phyloP scores from a whole-genome alignment of 2,329 filamentous ascomycete species.

The Xylariaceae sp. region DNA sequence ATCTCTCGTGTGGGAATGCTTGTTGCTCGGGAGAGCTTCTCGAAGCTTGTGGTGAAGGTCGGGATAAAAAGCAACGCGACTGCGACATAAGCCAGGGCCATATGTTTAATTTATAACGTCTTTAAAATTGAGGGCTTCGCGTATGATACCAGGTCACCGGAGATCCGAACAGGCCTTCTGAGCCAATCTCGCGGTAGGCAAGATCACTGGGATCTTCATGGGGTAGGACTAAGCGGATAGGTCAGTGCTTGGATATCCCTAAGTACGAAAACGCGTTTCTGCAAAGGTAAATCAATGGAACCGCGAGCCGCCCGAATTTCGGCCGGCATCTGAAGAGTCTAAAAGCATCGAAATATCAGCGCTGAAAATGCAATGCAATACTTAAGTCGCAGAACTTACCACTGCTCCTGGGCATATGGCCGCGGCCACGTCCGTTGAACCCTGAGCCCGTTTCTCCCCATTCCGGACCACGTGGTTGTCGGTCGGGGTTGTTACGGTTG shows the following conservation, averaged over 20 bases:
- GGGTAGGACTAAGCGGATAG: background rate
- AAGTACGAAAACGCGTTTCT: background rate
- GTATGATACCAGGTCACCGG: background rate
- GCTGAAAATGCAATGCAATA: background rate
- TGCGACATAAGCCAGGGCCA: background rate
- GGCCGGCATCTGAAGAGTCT: constrained; percentile 33
- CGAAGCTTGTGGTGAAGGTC: constrained; percentile 13
- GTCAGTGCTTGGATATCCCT: background rate
- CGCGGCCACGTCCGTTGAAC: constrained; percentile 50
- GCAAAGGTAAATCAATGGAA: constrained; percentile 25
- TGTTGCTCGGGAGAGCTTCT: constrained; percentile 26
- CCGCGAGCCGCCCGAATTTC: constrained; percentile 29
- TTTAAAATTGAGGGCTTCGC: background rate
- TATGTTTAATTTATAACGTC: background rate
- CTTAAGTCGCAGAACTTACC: constrained; percentile 38
- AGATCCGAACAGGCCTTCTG: background rate
- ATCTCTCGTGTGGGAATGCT: constrained; percentile 32
- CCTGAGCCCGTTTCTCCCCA: constrained; percentile 49
- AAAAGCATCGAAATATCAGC: constrained; percentile 2
- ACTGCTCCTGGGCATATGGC: constrained; percentile 57
- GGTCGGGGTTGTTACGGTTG: constrained; percentile 47
- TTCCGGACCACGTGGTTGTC: constrained; percentile 59
- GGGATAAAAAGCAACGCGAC: constrained; percentile 4
- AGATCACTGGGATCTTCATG: background rate
- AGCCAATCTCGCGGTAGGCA: background rate